phyloP scores from a whole-genome alignment of 1,284 basidiomycete genomes.

The Paramarasmius palmivorus region DNA sequence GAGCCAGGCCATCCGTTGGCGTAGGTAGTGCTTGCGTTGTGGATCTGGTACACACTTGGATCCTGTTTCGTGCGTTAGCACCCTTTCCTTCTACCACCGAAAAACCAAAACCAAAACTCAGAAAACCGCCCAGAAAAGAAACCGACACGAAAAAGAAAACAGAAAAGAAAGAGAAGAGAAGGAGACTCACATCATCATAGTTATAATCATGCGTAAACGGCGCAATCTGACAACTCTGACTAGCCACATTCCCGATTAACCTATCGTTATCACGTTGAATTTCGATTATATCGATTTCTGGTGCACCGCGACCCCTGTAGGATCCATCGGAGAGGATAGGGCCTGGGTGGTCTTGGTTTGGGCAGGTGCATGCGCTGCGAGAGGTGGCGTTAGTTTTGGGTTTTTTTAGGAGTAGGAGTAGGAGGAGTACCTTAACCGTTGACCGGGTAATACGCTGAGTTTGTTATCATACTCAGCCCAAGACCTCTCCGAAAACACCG shows the following conservation, averaged over 20 bases:
- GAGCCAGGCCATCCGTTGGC: conserved; percentile 60
- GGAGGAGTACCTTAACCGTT: conserved; percentile 56
- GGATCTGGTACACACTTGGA: conserved; percentile 50
- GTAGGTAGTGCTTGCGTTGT: conserved; percentile 45
- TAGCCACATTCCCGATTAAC: conserved; percentile 49
- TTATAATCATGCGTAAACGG: conserved; percentile 63
- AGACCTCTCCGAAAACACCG: conserved; percentile 48
- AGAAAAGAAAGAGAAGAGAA: background rate
- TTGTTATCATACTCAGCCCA: conserved; percentile 45
- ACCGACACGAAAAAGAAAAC: no score
- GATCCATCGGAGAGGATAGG: conserved; percentile 26
- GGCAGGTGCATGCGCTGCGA: conserved; percentile 44
- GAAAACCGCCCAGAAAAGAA: no score
- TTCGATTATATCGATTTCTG: conserved; percentile 85
- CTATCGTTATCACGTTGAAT: conserved; percentile 58
- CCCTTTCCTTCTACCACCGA: no score
- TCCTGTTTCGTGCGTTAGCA: conserved; percentile 20
- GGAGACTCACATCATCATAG: conserved; percentile 34
- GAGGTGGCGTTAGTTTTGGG: conserved; percentile 31
- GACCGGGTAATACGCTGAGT: conserved; percentile 69
- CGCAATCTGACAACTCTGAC: conserved; percentile 67
- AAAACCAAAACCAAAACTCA: no score
- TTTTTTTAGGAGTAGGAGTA: conserved; percentile 28
- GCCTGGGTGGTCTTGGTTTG: conserved; percentile 45
- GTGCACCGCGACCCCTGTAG: conserved; percentile 62